These are phyloP conservation scores for Nissolia schottii DNA, from an alignment of 306 rosid genomes.

Conservation along the genomic window DNA sequence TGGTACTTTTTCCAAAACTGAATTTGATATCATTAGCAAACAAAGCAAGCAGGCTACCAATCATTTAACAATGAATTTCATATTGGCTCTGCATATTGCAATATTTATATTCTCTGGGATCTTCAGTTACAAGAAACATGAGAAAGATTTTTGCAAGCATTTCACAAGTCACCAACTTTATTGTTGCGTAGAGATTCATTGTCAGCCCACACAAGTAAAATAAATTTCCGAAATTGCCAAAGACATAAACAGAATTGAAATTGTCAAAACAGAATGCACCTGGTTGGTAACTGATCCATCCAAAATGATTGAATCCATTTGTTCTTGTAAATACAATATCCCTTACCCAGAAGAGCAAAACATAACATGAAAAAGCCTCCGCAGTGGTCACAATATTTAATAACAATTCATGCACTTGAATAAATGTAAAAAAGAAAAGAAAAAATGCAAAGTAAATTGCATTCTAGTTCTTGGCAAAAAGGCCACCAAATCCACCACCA, in stretches of 20 bases:
- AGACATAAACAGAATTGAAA: background rate
- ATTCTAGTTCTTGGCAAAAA: conserved; percentile 63
- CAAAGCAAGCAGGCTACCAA: background rate
- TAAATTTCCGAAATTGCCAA: background rate
- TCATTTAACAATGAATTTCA: background rate
- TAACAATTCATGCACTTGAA: background rate
- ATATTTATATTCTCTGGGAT: too few relatives aligned
- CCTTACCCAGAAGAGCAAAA: background rate
- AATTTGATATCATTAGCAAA: background rate
- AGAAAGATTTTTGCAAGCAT: too few relatives aligned
- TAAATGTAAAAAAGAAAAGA: background rate
- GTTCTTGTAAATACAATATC: conserved; percentile 20
- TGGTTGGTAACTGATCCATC: conserved; percentile 21
- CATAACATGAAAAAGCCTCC: conserved; percentile 17
- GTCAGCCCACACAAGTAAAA: background rate
- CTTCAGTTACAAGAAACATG: background rate
- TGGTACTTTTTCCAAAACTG: background rate
- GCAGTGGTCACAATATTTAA: conserved; percentile 22
- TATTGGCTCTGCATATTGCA: background rate
- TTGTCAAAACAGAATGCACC: conserved; percentile 2
- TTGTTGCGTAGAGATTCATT: too few relatives aligned
- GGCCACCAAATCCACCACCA: conserved; percentile 77
- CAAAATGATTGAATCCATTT: conserved; percentile 38
- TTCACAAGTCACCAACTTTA: too few relatives aligned
- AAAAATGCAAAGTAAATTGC: background rate